These are phyloP conservation scores for Coemansia sp. DNA, from an alignment of 192 early-diverging fungal genomes.

Conservation along the genomic window DNA sequence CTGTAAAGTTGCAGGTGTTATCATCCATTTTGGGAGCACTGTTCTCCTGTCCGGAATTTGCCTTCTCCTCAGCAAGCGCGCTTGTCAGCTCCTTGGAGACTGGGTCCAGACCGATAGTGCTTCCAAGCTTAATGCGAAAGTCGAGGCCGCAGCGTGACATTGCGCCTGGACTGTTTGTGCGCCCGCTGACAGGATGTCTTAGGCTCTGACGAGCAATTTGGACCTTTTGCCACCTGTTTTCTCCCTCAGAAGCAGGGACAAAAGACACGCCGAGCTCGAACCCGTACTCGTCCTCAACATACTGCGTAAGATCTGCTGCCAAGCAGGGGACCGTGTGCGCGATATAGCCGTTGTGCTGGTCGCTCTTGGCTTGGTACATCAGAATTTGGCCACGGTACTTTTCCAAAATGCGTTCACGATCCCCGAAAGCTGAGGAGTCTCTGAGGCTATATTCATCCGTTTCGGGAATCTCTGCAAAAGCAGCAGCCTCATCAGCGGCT, in stretches of 20 bases:
- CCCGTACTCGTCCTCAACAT: conserved; percentile 43
- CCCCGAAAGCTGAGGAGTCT: background rate
- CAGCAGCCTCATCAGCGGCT: conserved; percentile 19
- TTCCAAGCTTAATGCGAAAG: conserved; percentile 44
- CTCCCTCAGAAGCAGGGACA: conserved; percentile 15
- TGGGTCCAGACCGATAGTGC: conserved; percentile 19
- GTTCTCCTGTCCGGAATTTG: background rate
- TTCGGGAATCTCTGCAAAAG: conserved; percentile 29
- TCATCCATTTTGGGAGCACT: conserved; percentile 25
- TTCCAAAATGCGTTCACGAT: conserved; percentile 22
- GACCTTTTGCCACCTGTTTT: conserved; percentile 46
- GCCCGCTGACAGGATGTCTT: conserved; percentile 21
- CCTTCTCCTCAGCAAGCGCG: background rate
- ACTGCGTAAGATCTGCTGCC: conserved; percentile 33
- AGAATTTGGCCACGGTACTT: conserved; percentile 33
- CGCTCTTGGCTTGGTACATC: conserved; percentile 13
- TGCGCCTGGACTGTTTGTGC: conserved; percentile 25
- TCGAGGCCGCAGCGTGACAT: conserved; percentile 45
- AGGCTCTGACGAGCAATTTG: conserved; percentile 54
- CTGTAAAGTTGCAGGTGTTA: conserved; percentile 30
- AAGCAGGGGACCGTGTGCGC: conserved; percentile 28
- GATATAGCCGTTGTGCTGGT: conserved; percentile 27
- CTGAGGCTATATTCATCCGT: background rate
- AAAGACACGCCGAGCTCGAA: conserved; percentile 44
- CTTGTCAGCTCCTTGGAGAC: conserved; percentile 8